Evolutionary conservation across 192 early-diverging fungal species (phyloP).

Genomic region (Gigaspora rosea): DNA sequence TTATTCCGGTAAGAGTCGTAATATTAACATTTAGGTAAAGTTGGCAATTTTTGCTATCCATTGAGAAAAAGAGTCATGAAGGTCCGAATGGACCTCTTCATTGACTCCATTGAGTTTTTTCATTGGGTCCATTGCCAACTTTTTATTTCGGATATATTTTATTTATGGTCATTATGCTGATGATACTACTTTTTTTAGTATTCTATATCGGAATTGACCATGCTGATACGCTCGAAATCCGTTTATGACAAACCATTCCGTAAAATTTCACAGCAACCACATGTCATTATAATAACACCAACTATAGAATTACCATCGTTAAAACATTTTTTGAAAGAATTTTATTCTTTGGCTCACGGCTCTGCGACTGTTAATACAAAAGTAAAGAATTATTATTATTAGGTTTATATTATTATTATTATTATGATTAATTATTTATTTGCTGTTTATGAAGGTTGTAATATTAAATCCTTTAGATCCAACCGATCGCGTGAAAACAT

Average conservation of each 20-base stretch:
- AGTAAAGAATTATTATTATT: not conserved
- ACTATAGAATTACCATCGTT: conserved; percentile 32
- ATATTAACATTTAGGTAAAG: too few species aligned
- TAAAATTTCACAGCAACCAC: conserved; percentile 30
- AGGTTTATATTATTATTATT: not conserved
- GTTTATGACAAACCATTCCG: conserved; percentile 25
- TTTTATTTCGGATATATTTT: not conserved
- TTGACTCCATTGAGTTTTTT: not conserved
- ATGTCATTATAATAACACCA: conserved; percentile 33
- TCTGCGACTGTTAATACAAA: conserved; percentile 27
- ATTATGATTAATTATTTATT: not conserved
- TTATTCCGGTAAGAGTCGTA: conserved; percentile 25
- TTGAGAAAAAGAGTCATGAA: too few species aligned
- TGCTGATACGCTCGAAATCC: conserved; percentile 24
- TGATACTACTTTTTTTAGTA: conserved; percentile 7
- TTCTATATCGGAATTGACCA: conserved; percentile 27
- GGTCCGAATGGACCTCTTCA: too few species aligned
- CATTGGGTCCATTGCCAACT: not conserved
- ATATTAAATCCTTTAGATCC: conserved; percentile 31
- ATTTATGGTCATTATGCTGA: not conserved
- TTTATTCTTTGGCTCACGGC: conserved; percentile 32
- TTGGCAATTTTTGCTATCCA: too few species aligned
- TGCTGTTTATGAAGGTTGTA: conserved; percentile 12
- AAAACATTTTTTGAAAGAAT: conserved; percentile 34
- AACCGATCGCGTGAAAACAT: conserved; percentile 27